Evolutionary conservation across 345 rosid species (phyloP), one percentile per base, ranked within the genome.

Genomic region (Brassica juncea): DNA sequence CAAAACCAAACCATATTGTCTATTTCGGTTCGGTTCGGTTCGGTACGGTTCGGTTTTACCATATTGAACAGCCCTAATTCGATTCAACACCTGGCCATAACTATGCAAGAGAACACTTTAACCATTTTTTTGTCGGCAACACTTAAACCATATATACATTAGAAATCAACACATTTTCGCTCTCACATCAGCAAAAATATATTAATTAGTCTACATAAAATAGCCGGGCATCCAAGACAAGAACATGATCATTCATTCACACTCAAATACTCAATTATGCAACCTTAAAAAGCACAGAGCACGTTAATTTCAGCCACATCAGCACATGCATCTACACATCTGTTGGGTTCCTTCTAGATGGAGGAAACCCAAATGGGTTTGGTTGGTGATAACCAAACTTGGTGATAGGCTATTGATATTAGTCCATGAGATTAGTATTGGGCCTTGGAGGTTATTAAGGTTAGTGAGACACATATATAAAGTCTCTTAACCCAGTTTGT

Each of bases 291-390:
- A 52, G n/a, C 71, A 52, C 21, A 63, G 14, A 57, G 8, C 80
- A 66, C 67, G 67, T 55, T 78, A 11, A 42, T 28, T 57, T 57
- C 76, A 34, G 34, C 19, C 67, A 52, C 60, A 57, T 65, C 55
- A 19, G 61, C 82, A 78, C 82, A 78, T 78, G 81, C 37, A 4
- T 12, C 28, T 11, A 65, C 67, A 54, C 72, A 28, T n/a, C n/a
- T 91, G 21, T 19, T 19, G 21, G 21, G 21, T 19, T 19, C 21
- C 21, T 19, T 19, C 21, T 19, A 19, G 21, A 19, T 19, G 21
- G 21, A 19, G 21, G 21, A 19, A 19, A 19, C 21, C 21, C 21
- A 19, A 19, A 19, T 19, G 21, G 21, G 21, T 19, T 19, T 19
- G 21, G 21, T 19, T 19, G 21, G 21, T 19, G 21, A 19, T 19